Conservation (phyloP, 139 green algal species). For the Coelastrella sp. region DNA sequence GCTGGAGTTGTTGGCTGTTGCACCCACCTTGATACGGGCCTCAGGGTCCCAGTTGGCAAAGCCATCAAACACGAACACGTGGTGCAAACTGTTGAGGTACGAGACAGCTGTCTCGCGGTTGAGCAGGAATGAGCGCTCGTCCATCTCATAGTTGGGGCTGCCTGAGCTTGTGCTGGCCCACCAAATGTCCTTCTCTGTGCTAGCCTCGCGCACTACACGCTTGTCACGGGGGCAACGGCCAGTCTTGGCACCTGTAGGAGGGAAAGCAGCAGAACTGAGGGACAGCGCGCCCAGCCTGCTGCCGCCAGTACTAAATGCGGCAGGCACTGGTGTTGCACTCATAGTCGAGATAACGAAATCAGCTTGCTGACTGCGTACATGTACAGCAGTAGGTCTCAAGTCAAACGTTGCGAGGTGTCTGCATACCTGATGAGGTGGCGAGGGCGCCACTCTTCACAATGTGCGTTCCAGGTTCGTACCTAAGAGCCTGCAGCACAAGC, state of each 20-base stretch:
- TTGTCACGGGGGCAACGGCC: slow-evolving; percentile 95
- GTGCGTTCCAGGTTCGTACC: slow-evolving; percentile 81
- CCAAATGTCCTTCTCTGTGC: slow-evolving; percentile 87
- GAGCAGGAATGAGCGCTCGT: slow-evolving; percentile 86
- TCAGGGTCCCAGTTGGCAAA: slow-evolving; percentile 88
- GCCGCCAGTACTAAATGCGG: neutral
- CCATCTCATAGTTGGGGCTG: slow-evolving; percentile 88
- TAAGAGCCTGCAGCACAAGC: slow-evolving; percentile 61
- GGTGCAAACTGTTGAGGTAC: slow-evolving; percentile 92
- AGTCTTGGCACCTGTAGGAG: slow-evolving; percentile 84
- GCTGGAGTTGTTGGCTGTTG: neutral
- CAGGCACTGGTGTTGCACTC: neutral
- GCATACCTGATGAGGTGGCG: slow-evolving; percentile 74
- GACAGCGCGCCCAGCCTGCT: neutral
- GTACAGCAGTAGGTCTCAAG: neutral
- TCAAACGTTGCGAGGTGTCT: neutral
- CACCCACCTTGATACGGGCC: slow-evolving; percentile 40
- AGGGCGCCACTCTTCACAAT: slow-evolving; percentile 82
- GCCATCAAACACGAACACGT: slow-evolving; percentile 88
- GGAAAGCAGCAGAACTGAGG: neutral
- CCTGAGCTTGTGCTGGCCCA: slow-evolving; percentile 57
- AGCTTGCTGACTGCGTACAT: neutral
- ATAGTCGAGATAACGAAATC: neutral
- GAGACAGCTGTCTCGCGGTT: slow-evolving; percentile 90
- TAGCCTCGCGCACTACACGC: slow-evolving; percentile 88